Evolutionary conservation across 305 asterid genomes (phyloP).

Genomic region (Lippia alba): DNA sequence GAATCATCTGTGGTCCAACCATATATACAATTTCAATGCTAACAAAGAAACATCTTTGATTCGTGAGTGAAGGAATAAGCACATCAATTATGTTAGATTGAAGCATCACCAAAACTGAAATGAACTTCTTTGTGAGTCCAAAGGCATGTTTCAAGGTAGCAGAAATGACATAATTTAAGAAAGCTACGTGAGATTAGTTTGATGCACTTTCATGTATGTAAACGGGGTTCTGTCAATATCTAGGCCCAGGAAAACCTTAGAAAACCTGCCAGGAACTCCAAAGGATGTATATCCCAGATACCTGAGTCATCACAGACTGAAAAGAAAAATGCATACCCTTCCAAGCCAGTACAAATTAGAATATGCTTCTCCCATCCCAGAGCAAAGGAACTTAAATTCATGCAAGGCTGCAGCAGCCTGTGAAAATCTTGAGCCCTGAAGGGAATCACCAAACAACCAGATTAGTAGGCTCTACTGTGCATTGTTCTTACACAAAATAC

Average conservation of each 20-base stretch:
- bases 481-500: slow-evolving; percentile 29
- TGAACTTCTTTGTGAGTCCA: slow-evolving; percentile 24
- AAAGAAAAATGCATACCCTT: slow-evolving; percentile 63
- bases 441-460: slow-evolving; percentile 32
- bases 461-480: slow-evolving; percentile 34
- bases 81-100: slow-evolving; percentile 4
- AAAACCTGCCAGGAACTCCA: slow-evolving; percentile 27
- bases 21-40: slow-evolving; percentile 17
- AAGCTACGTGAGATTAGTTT: slow-evolving; percentile 16
- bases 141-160: slow-evolving; percentile 36
- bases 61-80: slow-evolving; percentile 10
- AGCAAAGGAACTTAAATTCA: slow-evolving; percentile 78
- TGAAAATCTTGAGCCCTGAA: slow-evolving; percentile 84
- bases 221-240: slow-evolving; percentile 21
- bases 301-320: slow-evolving; percentile 19
- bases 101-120: slow-evolving; percentile 11
- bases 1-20: not conserved
- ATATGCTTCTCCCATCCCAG: slow-evolving; percentile 66
- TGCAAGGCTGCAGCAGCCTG: slow-evolving; percentile 96
- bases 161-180: slow-evolving; percentile 20
- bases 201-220: slow-evolving; percentile 23
- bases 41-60: slow-evolving; percentile 17
- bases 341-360: slow-evolving; percentile 87
- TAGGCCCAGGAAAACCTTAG: slow-evolving; percentile 17
- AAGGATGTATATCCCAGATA: slow-evolving; percentile 20